phyloP scores from a whole-genome alignment of 768 basidiomycete genomes.

The Collybiopsis confluens region DNA sequence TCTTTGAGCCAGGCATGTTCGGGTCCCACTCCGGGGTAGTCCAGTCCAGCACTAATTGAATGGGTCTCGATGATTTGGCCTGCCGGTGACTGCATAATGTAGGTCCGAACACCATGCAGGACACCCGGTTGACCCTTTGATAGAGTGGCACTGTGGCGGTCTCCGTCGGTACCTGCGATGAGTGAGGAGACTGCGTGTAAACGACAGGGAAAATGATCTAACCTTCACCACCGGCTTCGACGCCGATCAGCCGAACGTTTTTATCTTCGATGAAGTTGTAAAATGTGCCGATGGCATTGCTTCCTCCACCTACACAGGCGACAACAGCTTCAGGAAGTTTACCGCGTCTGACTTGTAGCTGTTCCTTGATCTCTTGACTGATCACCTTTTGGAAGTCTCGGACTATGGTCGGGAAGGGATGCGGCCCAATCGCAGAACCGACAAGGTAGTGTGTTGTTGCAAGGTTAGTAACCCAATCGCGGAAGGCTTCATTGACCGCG shows the following conservation, averaged over 20 bases:
- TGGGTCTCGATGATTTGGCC: constrained; percentile 98
- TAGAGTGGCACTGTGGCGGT: constrained; percentile 89
- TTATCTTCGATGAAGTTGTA: constrained; percentile 93
- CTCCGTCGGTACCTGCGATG: constrained; percentile 70
- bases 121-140: constrained; percentile 91
- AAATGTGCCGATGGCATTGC: constrained; percentile 97
- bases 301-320: constrained; percentile 97
- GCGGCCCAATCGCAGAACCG: constrained; percentile 95
- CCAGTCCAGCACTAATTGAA: constrained; percentile 92
- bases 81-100: constrained; percentile 81
- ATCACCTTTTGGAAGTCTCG: constrained; percentile 98
- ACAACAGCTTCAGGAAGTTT: constrained; percentile 94
- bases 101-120: constrained; percentile 93
- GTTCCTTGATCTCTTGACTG: constrained; percentile 88
- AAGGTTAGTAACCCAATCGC: constrained; percentile 98
- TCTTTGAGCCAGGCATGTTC: constrained; percentile 99
- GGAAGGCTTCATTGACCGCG: constrained; percentile 96
- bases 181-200: not conserved
- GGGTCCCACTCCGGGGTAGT: constrained; percentile 97
- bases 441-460: constrained; percentile 94
- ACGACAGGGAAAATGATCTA: constrained; percentile 9
- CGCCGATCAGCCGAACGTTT: constrained; percentile 81
- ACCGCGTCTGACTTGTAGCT: constrained; percentile 64
- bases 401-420: constrained; percentile 98
- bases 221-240: constrained; percentile 98